Evolutionary conservation across 148 eudicot genomes (phyloP).

Genomic region (Chenopodium album): DNA sequence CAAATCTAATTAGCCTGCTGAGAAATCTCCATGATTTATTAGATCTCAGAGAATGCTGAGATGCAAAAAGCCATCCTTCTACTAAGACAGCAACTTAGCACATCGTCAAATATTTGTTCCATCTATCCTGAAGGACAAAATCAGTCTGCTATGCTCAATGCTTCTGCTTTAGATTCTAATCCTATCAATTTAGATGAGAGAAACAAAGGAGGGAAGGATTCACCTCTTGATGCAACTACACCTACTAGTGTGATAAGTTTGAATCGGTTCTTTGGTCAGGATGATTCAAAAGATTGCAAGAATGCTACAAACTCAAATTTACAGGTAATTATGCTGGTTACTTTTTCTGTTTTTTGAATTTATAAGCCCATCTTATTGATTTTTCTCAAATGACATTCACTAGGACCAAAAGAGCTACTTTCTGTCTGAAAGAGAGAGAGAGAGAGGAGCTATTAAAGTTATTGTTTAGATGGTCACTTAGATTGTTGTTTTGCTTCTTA

Average conservation of each 20-base stretch:
- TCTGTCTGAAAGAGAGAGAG: too few species aligned
- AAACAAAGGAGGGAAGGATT: conserved; percentile 26
- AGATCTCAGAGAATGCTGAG: conserved; percentile 25
- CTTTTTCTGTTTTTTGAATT: not conserved
- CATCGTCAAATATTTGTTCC: conserved; percentile 11
- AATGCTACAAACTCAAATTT: conserved; percentile 3
- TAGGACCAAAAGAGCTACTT: not conserved
- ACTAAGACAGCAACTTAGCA: conserved; percentile 21
- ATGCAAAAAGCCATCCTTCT: conserved; percentile 23
- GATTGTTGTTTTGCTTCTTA: conserved; percentile 17
- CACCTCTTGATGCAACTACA: conserved; percentile 26
- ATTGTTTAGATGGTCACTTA: not conserved
- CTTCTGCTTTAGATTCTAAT: not conserved
- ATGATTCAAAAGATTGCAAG: conserved; percentile 10
- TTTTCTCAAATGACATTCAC: not conserved
- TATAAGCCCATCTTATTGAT: not conserved
- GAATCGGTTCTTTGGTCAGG: conserved; percentile 19
- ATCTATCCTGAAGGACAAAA: not conserved
- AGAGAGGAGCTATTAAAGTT: not conserved
- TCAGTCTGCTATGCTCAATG: conserved; percentile 1
- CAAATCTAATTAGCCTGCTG: not conserved
- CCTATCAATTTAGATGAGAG: conserved; percentile 7
- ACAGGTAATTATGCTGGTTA: conserved; percentile 7
- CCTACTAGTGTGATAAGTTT: conserved; percentile 24
- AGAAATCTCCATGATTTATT: not conserved